phyloP scores from a whole-genome alignment of 495 filamentous ascomycete genomes.

The Polyplosphaeria fusca region DNA sequence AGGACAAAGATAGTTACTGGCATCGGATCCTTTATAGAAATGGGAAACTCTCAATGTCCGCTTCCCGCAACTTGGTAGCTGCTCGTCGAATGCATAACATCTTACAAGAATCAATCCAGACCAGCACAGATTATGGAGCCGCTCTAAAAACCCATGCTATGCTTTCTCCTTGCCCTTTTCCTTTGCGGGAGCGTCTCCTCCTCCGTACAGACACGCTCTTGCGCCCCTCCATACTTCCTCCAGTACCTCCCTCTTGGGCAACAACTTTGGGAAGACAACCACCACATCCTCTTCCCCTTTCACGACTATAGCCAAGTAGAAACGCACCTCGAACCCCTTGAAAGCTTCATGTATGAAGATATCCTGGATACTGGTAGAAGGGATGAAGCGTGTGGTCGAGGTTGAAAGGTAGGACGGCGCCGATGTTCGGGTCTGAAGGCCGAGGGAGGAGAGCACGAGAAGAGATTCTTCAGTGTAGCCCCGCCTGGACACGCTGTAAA shows the following conservation, averaged over 20 bases:
- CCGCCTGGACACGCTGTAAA: constrained; percentile 25
- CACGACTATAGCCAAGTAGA: constrained; percentile 86
- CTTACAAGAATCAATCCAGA: too few species aligned
- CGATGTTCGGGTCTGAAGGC: constrained; percentile 80
- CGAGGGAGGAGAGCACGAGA: constrained; percentile 81
- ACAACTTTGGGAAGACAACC: constrained; percentile 84
- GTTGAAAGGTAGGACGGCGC: constrained; percentile 61
- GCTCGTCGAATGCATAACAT: too few species aligned
- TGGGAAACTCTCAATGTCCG: too few species aligned
- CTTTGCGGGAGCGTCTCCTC: neutral
- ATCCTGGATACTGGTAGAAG: constrained; percentile 85
- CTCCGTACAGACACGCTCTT: constrained; percentile 67
- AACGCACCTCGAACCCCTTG: constrained; percentile 83
- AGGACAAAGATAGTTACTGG: too few species aligned
- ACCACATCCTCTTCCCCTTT: constrained; percentile 84
- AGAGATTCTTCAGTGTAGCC: constrained; percentile 70
- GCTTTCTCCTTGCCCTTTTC: too few species aligned
- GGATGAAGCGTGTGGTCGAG: constrained; percentile 82
- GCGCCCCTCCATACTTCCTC: constrained; percentile 83
- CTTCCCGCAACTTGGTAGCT: too few species aligned
- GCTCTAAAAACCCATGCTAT: too few species aligned
- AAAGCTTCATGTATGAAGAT: constrained; percentile 96
- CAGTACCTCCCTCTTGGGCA: constrained; percentile 67
- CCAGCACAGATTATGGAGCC: too few species aligned
- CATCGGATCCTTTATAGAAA: too few species aligned